These are phyloP conservation scores for Diaporthe citrichinensis DNA, from an alignment of 2,329 filamentous ascomycete species.

Conservation along the genomic window DNA sequence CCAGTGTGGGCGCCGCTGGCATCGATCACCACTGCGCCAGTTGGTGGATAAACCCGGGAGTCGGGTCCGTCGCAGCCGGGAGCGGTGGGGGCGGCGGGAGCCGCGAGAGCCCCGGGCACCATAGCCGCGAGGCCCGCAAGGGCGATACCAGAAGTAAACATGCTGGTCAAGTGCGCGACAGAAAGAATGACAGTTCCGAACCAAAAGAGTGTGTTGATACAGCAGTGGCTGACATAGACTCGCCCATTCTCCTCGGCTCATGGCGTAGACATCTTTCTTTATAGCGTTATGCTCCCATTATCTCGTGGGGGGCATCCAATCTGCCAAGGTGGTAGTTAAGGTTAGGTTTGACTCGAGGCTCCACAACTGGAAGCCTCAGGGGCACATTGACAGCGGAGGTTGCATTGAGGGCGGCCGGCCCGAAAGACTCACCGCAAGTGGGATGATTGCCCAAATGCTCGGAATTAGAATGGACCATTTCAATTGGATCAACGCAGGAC, in stretches of 20 bases:
- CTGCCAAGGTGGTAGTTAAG: background rate
- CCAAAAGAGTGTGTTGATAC: background rate
- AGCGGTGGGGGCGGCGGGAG: background rate
- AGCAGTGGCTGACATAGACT: background rate
- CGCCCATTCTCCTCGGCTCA: background rate
- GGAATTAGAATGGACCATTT: background rate
- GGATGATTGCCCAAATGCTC: background rate
- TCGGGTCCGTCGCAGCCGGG: conserved; percentile 9
- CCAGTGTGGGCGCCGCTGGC: conserved; percentile 4
- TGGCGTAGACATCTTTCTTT: background rate
- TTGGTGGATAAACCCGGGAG: background rate
- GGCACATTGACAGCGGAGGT: conserved; percentile 1
- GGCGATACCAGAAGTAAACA: background rate
- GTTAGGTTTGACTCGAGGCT: background rate
- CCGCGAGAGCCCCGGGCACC: background rate
- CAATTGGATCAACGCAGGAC: background rate
- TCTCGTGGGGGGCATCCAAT: background rate
- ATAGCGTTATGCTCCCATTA: background rate
- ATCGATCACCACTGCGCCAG: conserved; percentile 17
- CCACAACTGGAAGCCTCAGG: conserved; percentile 2
- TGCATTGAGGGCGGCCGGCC: background rate
- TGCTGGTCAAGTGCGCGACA: background rate
- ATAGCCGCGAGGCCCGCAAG: conserved; percentile 8
- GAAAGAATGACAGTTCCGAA: background rate
- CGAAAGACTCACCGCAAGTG: conserved; percentile 13